Evolutionary conservation across 345 rosid species (phyloP), one percentile per base, ranked within the genome.

Genomic region (Syzygium jambos): DNA sequence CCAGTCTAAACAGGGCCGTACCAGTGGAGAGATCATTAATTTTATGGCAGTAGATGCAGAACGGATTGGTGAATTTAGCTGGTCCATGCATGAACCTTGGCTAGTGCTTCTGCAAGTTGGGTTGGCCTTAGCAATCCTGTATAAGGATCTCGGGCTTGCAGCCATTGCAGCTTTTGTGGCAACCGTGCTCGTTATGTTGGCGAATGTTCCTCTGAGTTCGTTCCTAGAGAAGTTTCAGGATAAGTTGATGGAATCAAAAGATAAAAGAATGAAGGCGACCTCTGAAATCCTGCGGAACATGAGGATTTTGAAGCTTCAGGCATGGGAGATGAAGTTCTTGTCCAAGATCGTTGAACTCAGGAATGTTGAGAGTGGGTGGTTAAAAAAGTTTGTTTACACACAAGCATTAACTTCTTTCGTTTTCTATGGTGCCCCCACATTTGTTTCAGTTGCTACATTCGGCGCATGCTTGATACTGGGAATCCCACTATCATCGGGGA

Each of bases 231-330:
- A 89, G 86, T 94, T 90, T 89, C 95, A 96, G 90, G 93, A 91
- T 49, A 93, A 93, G 92, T 89, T 96, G 88, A 95, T 95, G 98
- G 86, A 94, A 88, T 92, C 96, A 14, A 95, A 95, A 78, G 96
- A 94, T 80, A 88, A 82, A 41, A 90, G 95, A 78, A 93, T 95
- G 98, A 95, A 92, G 89, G 90, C 91, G 21, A 94, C 95, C 73
- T 92, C 94, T 25, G 95, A 95, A 90, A 90, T 95, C 82, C 84
- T 94, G 61, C 90, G 93, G 89, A 95, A 94, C 89, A 95, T 95
- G 95, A 93, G 94, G 90, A 95, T 93, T 90, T 95, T 95, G 85
- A 95, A 95, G 87, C 95, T 95, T 86, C 98, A 94, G 80, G 95
- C 92, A 21, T 94, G 98, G 96, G 98, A 95, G 85, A 93, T 94